Base-by-base conservation (phyloP, 495 filamentous ascomycete genomes). In the Annulohypoxylon maeteangense region DNA sequence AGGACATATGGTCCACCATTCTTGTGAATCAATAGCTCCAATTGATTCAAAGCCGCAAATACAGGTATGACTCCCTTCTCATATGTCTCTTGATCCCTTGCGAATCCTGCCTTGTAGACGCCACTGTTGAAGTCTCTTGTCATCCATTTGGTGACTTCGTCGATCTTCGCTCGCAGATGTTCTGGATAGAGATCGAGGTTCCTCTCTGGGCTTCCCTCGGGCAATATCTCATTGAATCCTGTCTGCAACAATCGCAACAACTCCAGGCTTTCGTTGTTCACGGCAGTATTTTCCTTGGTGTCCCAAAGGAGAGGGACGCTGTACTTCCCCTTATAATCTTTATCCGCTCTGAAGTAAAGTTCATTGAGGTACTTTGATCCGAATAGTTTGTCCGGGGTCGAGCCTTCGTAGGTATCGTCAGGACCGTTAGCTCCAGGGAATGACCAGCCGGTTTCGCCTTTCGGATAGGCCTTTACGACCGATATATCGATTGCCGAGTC, bases 181-280 rank as follows among this genome's bases (percentile, higher is more conserved):
- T 78, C 70, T 8, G 91, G 90, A 44, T 90, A 87, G n/a, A 91
- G 75, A 14, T 29, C 53, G 11, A 93, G 65, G 3, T 31, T 63
- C 45, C 63, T 62, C 44, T 72, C 55, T 10, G 63, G 58, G 51
- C 81, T 88, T 87, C 72, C 88, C 75, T 85, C 82, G 0, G 87
- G 83, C 4, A 95, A 76, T 23, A 94, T 74, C 63, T 89, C 86
- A 74, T 96, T 90, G 76, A 97, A 96, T 72, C 72, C 87, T 0
- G 81, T 82, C 68, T 88, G 89, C 11, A 92, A 72, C 83, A 90
- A 89, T 54, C 91, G 79, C 62, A 95, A 88, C 69, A 97, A 93
- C 83, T 96, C 93, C 65, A 87, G 87, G 71, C 90, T 92, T 84
- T 96, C 93, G 68, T 97, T 96, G 78, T 86, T 94, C 63, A 95